Conservation (phyloP, 1,284 basidiomycete genomes). For the Neonothopanus nambi region DNA sequence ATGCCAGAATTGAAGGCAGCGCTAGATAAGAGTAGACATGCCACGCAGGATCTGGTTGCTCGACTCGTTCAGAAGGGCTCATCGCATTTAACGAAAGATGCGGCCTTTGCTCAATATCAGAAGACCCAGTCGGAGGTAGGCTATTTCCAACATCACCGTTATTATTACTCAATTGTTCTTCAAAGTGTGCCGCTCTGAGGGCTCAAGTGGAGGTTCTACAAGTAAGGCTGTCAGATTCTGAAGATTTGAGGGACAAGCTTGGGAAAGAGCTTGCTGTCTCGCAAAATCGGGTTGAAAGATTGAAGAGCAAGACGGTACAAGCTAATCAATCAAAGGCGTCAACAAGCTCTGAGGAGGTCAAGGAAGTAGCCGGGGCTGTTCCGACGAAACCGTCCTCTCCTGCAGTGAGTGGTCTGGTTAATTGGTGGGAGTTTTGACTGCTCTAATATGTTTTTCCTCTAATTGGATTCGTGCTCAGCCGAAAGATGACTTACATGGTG, state of each 20-base stretch:
- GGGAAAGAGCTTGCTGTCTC: constrained; percentile 60
- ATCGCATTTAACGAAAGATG: constrained; percentile 32
- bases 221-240: constrained; percentile 54
- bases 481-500: constrained; percentile 29
- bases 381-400: constrained; percentile 59
- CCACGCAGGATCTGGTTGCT: constrained; percentile 60
- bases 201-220: constrained; percentile 64
- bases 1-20: constrained; percentile 45
- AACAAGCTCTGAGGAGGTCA: constrained; percentile 32
- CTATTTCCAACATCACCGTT: constrained; percentile 10
- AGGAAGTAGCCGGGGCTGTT: constrained; percentile 49
- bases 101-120: constrained; percentile 48
- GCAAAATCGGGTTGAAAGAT: constrained; percentile 74
- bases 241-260: constrained; percentile 54
- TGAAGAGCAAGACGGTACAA: constrained; percentile 63
- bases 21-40: constrained; percentile 55
- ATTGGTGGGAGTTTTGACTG: constrained; percentile 61
- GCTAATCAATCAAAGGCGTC: constrained; percentile 36
- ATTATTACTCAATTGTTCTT: constrained; percentile 19
- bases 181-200: constrained; percentile 56
- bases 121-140: constrained; percentile 63
- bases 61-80: constrained; percentile 52
- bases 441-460: constrained; percentile 42
- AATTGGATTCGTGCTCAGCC: constrained; percentile 36
- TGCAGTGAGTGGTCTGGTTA: constrained; percentile 67